Conservation (phyloP, 208 protist species). For the Leishmania braziliensis region DNA sequence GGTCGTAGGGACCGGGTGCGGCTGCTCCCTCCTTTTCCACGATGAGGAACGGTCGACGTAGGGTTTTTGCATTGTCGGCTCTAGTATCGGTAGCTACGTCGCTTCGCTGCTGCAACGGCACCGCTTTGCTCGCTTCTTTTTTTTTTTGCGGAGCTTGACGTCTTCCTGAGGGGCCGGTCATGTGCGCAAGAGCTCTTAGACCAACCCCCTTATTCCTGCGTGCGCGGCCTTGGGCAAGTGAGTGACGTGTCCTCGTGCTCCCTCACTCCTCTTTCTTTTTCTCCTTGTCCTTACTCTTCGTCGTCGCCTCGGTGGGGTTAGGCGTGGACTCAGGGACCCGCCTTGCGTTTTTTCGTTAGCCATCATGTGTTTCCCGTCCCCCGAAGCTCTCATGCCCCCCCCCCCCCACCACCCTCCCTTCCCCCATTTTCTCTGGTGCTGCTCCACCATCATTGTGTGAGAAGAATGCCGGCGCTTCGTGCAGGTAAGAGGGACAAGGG, state of each 20-base stretch:
- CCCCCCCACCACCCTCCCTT: too few species aligned
- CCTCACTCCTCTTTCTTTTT: too few species aligned
- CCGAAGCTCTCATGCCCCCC: neutral
- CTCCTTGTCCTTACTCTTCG: neutral
- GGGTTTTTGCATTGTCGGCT: neutral
- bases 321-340: neutral
- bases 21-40: too few species aligned
- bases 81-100: neutral
- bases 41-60: neutral
- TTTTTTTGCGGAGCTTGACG: neutral
- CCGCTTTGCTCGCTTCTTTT: neutral
- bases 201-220: neutral
- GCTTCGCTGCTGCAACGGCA: neutral
- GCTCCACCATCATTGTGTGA: neutral
- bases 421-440: neutral
- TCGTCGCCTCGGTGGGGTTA: neutral
- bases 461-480: neutral
- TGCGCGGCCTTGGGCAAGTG: neutral
- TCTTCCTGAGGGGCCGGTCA: neutral
- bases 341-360: neutral
- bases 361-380: neutral
- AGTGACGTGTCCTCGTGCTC: neutral
- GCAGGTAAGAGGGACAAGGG: too few species aligned
- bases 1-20: neutral
- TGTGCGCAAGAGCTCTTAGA: neutral